Evolutionary conservation across 805 yeast species (phyloP).

Genomic region (Yarrowia bubula): DNA sequence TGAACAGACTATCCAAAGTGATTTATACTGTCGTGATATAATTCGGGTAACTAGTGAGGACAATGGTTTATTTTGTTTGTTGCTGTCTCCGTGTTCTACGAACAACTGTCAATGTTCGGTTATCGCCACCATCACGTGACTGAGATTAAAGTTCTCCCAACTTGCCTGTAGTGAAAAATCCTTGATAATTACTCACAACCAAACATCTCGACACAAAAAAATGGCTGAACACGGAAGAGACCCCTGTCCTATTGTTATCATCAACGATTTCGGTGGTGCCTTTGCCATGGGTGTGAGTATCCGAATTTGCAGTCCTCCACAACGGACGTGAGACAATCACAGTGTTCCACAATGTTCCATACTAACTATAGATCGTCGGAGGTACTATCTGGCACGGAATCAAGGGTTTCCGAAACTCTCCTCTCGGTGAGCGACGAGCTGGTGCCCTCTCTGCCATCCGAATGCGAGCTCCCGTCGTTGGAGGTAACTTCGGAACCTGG

Average conservation of each 20-base stretch:
- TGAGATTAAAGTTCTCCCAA: conserved; percentile 5
- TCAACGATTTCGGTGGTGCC: conserved; percentile 98
- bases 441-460: conserved; percentile 90
- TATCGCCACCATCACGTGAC: conserved; percentile 17
- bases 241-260: conserved; percentile 95
- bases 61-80: too few relatives aligned
- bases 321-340: background rate
- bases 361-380: conserved; percentile 60
- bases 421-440: conserved; percentile 85
- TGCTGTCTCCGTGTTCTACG: too few relatives aligned
- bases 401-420: conserved; percentile 97
- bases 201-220: conserved; percentile 11
- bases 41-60: too few relatives aligned
- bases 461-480: conserved; percentile 96
- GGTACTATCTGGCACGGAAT: conserved; percentile 99
- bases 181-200: conserved; percentile 22
- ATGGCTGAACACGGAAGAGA: conserved; percentile 86
- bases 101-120: background rate
- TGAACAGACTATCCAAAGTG: too few relatives aligned
- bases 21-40: too few relatives aligned
- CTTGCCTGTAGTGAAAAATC: conserved; percentile 17
- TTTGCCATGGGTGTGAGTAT: conserved; percentile 88
- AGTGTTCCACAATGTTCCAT: conserved; percentile 6
- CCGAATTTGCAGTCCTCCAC: background rate
- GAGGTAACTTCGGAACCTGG: conserved; percentile 99